A percentile compares a stretch with the other conserved stretches of the same genome.
Evolutionary conservation across 2,329 filamentous ascomycete species (phyloP).

Genomic region (Colletotrichum lini): DNA sequence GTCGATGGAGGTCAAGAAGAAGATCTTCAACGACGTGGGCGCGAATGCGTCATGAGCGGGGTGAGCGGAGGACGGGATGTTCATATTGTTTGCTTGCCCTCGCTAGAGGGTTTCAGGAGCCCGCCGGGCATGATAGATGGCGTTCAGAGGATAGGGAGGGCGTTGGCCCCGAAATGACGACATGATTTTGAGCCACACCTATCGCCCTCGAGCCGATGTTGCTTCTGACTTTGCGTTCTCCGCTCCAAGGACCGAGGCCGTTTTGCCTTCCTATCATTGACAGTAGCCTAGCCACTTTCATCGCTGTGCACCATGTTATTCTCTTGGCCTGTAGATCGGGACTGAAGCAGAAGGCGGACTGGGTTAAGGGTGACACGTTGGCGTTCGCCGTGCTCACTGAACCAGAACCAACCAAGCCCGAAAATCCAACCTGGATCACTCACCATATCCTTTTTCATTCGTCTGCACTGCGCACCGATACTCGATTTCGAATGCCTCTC

Average conservation of each 20-base stretch:
- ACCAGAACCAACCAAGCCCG: no score
- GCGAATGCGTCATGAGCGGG: conserved; percentile 30
- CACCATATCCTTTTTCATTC: no score
- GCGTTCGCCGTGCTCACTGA: no score
- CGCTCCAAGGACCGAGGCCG: background rate
- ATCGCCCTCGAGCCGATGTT: background rate
- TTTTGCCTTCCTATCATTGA: no score
- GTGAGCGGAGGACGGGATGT: background rate
- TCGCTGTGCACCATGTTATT: no score
- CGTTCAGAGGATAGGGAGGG: conserved; percentile 36
- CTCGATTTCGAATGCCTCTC: no score
- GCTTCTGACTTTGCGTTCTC: background rate
- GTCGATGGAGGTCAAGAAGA: conserved; percentile 74
- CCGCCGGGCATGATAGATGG: conserved; percentile 38
- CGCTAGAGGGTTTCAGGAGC: conserved; percentile 15
- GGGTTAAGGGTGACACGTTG: no score
- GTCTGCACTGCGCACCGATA: no score
- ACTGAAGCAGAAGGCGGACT: no score
- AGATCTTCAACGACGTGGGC: conserved; percentile 68
- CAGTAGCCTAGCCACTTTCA: no score
- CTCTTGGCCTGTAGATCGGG: no score
- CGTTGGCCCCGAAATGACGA: conserved; percentile 36
- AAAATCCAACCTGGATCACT: no score
- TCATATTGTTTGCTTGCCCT: conserved; percentile 26
- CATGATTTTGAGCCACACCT: conserved; percentile 28